Evolutionary conservation across 164 flowering plant species (phyloP), one percentile per base, ranked within the genome.

Genomic region (Nymphaea colorata): DNA sequence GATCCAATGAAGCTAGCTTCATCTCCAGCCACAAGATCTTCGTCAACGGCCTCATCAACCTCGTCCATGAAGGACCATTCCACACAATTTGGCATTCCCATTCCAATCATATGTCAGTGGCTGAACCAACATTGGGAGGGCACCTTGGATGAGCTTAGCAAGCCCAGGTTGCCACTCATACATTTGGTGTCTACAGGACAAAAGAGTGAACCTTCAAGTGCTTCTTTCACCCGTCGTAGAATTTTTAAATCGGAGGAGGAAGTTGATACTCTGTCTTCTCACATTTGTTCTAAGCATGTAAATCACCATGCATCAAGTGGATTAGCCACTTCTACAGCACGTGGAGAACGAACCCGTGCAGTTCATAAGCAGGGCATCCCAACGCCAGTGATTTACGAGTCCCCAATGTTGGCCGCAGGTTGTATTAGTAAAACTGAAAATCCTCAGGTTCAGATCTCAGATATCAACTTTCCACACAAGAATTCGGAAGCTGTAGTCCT

Each of bases 121-220:
- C 81, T 94, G 69, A 86, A 83, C 79, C 96, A 90, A 79, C 97
- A 94, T 47, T 94, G 99, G 99, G 99, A 91, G 71, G 99, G 96
- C 45, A 90, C 82, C 75, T 87, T 91, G 59, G 98, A 93, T 73
- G 98, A 91, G 44, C 88, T 84, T 69, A 89, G 76, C 82, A 94
- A 90, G 70, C 97, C 99, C 15, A 93, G 84, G 69, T 59, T 91
- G 64, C 98, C 97, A 6, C 69, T 93, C 44, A 86, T 88, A 14
- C 79, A 96, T 67, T 77, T 93, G 78, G 85, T 87, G 89, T 93
- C 98, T 41, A 65, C 89, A 8, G 91, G 93, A 55, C 97, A 82
- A 75, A 93, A 79, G 78, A 89, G 94, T 72, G 98, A 93, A 59
- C 87, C 82, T 77, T 89, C 96, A 25, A 85, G 87, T 71, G 84